Evolutionary conservation across 2,329 filamentous ascomycete species (phyloP).

Genomic region (Fusarium sp.): DNA sequence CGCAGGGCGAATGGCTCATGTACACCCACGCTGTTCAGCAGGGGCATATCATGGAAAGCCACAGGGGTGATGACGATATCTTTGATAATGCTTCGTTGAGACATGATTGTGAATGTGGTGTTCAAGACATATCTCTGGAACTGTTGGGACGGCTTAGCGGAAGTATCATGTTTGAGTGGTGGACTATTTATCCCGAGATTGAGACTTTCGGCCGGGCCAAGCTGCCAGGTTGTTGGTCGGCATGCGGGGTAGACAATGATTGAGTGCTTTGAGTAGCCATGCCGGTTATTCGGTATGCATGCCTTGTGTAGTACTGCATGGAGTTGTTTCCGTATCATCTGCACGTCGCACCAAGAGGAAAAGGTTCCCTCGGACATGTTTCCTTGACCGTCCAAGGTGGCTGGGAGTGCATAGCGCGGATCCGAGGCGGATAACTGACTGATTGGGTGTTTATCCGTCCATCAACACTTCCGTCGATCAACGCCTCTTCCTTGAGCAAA

Average conservation of each 20-base stretch:
- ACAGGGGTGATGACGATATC: slow-evolving; percentile 59
- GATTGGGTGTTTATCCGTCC: slow-evolving; percentile 36
- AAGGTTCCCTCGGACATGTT: slow-evolving; percentile 22
- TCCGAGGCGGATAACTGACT: slow-evolving; percentile 24
- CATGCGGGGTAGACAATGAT: slow-evolving; percentile 17
- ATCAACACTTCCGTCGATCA: not conserved
- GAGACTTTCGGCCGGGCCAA: not conserved
- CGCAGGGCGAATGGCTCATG: slow-evolving; percentile 59
- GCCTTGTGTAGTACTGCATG: slow-evolving; percentile 4
- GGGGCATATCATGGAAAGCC: slow-evolving; percentile 60
- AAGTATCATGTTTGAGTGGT: slow-evolving; percentile 27
- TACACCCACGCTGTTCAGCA: slow-evolving; percentile 60
- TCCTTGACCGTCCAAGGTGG: slow-evolving; percentile 10
- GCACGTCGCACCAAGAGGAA: slow-evolving; percentile 12
- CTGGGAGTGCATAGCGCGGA: slow-evolving; percentile 10
- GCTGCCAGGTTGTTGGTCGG: not conserved
- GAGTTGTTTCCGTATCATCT: slow-evolving; percentile 29
- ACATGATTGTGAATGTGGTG: slow-evolving; percentile 46
- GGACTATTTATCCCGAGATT: slow-evolving; percentile 34
- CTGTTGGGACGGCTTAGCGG: not conserved
- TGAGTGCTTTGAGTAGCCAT: slow-evolving; percentile 5
- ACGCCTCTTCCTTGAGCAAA: not conserved
- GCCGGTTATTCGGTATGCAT: not conserved
- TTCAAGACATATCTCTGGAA: not conserved
- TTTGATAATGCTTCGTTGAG: slow-evolving; percentile 50